Conservation (phyloP, 1,139 yeast genomes). For the Diutina rugosa region DNA sequence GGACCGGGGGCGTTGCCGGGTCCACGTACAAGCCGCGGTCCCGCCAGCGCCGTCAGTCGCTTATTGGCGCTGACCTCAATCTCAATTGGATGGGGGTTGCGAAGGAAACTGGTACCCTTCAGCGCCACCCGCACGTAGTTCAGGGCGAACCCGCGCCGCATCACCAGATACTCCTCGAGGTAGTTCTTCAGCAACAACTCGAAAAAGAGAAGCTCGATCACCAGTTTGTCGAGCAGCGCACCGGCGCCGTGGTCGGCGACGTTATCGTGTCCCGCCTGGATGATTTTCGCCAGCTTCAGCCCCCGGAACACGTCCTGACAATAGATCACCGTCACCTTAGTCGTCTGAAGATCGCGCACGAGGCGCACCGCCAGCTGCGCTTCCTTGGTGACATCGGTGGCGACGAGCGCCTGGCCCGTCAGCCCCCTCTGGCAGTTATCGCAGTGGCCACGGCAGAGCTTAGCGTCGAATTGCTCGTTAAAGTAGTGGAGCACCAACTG, state of each 20-base stretch:
- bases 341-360: conserved; percentile 42
- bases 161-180: conserved; percentile 57
- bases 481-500: conserved; percentile 82
- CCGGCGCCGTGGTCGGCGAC: conserved; percentile 63
- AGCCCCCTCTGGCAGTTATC: conserved; percentile 63
- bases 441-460: conserved; percentile 58
- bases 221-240: conserved; percentile 44
- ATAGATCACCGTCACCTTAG: conserved; percentile 62
- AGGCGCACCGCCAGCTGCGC: conserved; percentile 50
- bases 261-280: conserved; percentile 47
- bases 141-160: conserved; percentile 72
- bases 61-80: not conserved
- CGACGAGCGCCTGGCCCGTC: conserved; percentile 24
- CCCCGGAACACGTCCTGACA: conserved; percentile 83
- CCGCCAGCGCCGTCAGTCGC: not conserved
- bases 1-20: not conserved
- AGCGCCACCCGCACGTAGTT: conserved; percentile 58
- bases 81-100: not conserved
- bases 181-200: conserved; percentile 59
- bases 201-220: conserved; percentile 72
- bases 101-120: conserved; percentile 32
- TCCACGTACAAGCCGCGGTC: not conserved
- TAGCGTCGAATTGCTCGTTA: conserved; percentile 66
- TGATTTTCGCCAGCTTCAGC: conserved; percentile 47
- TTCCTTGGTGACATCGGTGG: conserved; percentile 55